Conservation (phyloP, 129 eudicot genomes). For the Logfia minima region DNA sequence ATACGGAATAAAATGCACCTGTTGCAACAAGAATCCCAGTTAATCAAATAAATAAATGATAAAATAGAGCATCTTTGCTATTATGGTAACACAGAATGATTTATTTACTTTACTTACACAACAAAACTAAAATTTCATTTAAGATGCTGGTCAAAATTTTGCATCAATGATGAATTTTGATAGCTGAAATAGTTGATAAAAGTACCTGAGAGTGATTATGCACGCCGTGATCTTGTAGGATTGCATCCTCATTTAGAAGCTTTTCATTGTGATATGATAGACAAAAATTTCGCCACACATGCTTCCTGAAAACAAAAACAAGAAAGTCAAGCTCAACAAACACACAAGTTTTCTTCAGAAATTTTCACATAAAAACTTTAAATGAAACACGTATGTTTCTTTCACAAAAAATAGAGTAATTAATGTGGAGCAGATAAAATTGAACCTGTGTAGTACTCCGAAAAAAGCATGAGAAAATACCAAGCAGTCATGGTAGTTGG, state of each 20-base stretch:
- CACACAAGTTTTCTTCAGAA: neutral
- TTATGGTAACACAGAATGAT: neutral
- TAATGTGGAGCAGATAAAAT: neutral
- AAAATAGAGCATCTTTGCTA: neutral
- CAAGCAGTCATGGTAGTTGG: neutral
- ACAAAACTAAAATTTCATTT: neutral
- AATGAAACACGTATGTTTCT: neutral
- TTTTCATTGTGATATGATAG: conserved; percentile 74
- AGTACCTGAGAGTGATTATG: conserved; percentile 90
- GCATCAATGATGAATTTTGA: neutral
- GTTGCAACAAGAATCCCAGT: conserved; percentile 2
- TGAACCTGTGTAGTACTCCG: neutral
- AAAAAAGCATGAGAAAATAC: neutral
- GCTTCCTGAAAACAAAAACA: conserved; percentile 59
- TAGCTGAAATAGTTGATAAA: neutral
- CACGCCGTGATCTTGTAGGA: conserved; percentile 67
- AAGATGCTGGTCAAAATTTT: neutral
- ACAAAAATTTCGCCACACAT: conserved; percentile 90
- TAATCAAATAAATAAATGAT: conserved; percentile 7
- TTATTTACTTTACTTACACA: neutral
- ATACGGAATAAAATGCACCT: conserved; percentile 76
- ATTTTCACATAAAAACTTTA: neutral
- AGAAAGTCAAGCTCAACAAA: conserved; percentile 12
- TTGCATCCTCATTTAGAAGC: conserved; percentile 66
- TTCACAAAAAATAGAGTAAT: neutral